These are phyloP conservation scores for Zygoascus sp. DNA, from an alignment of 1,139 yeast species.

Conservation along the genomic window DNA sequence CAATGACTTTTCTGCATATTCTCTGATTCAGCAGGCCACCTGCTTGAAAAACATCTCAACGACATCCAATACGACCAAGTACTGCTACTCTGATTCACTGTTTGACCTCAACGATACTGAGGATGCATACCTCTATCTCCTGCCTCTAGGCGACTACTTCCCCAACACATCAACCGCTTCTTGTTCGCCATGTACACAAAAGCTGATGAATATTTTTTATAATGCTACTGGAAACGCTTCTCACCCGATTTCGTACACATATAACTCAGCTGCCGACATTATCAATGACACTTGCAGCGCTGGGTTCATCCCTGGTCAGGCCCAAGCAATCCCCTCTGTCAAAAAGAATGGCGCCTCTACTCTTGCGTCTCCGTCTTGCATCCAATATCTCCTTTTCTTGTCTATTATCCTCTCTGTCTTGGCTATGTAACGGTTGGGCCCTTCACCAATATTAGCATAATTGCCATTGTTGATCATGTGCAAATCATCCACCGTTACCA, in stretches of 20 bases:
- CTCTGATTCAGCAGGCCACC: constrained; percentile 28
- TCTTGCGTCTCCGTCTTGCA: not conserved
- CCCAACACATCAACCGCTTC: constrained; percentile 26
- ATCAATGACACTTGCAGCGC: constrained; percentile 21
- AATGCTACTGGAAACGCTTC: constrained; percentile 24
- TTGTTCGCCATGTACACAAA: constrained; percentile 28
- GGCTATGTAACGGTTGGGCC: not conserved
- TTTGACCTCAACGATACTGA: constrained; percentile 22
- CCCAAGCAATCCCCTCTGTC: constrained; percentile 15
- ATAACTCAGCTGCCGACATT: constrained; percentile 28
- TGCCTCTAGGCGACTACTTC: constrained; percentile 30
- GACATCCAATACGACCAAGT: constrained; percentile 15
- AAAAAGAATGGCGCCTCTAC: constrained; percentile 9
- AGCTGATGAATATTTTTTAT: constrained; percentile 28
- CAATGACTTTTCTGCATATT: constrained; percentile 29
- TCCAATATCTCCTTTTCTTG: not conserved
- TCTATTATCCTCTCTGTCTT: constrained; percentile 5
- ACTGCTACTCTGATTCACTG: constrained; percentile 33
- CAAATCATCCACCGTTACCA: not conserved
- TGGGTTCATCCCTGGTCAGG: constrained; percentile 20
- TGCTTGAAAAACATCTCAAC: constrained; percentile 23
- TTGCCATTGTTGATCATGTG: not conserved
- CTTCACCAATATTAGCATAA: not conserved
- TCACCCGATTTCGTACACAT: constrained; percentile 28
- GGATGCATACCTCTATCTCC: constrained; percentile 33